Conservation (phyloP, 2,329 filamentous ascomycete genomes). For the Knoxdaviesia proteae region DNA sequence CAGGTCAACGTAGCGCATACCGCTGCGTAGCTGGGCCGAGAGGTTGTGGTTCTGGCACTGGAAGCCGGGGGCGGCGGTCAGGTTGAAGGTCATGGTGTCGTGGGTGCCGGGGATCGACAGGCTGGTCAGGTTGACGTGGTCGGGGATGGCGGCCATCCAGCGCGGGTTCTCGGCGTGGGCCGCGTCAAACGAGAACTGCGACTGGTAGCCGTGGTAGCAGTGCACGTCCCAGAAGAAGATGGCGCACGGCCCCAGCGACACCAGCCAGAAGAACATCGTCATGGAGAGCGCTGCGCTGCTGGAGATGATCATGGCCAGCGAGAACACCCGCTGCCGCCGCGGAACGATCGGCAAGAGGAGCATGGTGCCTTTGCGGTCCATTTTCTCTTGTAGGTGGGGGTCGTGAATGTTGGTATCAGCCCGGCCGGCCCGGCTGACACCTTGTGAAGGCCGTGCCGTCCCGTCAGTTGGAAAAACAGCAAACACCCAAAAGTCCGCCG, state of each 20-base stretch:
- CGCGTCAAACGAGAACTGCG: constrained; percentile 21
- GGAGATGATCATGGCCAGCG: constrained; percentile 4
- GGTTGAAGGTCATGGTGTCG: constrained; percentile 28
- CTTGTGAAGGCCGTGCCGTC: too few species aligned
- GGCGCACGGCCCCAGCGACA: constrained; percentile 9
- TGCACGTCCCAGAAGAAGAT: constrained; percentile 4
- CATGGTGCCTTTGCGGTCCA: too few species aligned
- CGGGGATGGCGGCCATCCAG: constrained; percentile 24
- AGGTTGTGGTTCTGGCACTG: constrained; percentile 28
- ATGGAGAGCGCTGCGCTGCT: constrained; percentile 6
- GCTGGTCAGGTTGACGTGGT: constrained; percentile 17
- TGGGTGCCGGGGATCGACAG: constrained; percentile 31
- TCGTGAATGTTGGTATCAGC: too few species aligned
- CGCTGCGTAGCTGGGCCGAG: constrained; percentile 20
- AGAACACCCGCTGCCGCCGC: neutral
- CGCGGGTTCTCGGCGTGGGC: constrained; percentile 11
- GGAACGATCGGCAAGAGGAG: neutral
- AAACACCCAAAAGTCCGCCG: too few species aligned
- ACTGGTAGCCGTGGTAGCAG: constrained; percentile 14
- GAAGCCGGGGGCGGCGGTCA: constrained; percentile 12
- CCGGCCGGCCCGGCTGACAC: too few species aligned
- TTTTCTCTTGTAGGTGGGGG: too few species aligned
- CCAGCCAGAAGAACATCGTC: constrained; percentile 8
- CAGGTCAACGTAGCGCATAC: constrained; percentile 28
- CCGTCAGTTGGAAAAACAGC: too few species aligned